Conservation (phyloP, 2,329 filamentous ascomycete genomes). For the Aureobasidium zeae region DNA sequence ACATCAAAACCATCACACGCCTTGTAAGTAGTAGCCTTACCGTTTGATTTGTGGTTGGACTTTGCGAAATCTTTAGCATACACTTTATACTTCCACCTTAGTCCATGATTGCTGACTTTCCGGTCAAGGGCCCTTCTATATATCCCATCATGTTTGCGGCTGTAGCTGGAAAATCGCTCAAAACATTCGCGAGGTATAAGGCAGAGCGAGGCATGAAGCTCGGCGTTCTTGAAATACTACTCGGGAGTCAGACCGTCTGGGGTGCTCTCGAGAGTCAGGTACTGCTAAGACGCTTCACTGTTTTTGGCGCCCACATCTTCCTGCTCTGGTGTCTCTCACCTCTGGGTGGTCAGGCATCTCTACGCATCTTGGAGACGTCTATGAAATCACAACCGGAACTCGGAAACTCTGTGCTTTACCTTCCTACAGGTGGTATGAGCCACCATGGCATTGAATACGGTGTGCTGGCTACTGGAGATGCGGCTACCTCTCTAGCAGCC, state of each 20-base stretch:
- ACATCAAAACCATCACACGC: slow-evolving; percentile 24
- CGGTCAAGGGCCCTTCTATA: slow-evolving; percentile 28
- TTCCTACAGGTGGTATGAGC: slow-evolving; percentile 16
- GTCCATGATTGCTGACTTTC: too few relatives aligned
- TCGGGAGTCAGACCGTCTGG: slow-evolving; percentile 32
- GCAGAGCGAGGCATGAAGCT: slow-evolving; percentile 28
- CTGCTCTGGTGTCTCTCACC: slow-evolving; percentile 32
- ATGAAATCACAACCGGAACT: neutral
- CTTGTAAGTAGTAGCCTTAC: too few relatives aligned
- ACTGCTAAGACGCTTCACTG: slow-evolving; percentile 24
- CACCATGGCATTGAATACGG: neutral
- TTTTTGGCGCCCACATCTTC: slow-evolving; percentile 27
- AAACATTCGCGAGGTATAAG: slow-evolving; percentile 29
- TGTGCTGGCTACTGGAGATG: neutral
- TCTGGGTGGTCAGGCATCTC: slow-evolving; percentile 30
- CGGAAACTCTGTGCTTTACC: slow-evolving; percentile 22
- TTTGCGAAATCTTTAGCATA: too few relatives aligned
- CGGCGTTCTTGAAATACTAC: slow-evolving; percentile 27
- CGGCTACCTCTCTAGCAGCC: neutral
- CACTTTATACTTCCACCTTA: too few relatives aligned
- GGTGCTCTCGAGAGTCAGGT: slow-evolving; percentile 30
- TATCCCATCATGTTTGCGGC: slow-evolving; percentile 32
- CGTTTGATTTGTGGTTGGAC: too few relatives aligned
- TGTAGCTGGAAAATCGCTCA: slow-evolving; percentile 28
- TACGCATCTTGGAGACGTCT: slow-evolving; percentile 24